phyloP scores from a whole-genome alignment of 2,329 filamentous ascomycete species.

The Aspergillus quadrilineatus region DNA sequence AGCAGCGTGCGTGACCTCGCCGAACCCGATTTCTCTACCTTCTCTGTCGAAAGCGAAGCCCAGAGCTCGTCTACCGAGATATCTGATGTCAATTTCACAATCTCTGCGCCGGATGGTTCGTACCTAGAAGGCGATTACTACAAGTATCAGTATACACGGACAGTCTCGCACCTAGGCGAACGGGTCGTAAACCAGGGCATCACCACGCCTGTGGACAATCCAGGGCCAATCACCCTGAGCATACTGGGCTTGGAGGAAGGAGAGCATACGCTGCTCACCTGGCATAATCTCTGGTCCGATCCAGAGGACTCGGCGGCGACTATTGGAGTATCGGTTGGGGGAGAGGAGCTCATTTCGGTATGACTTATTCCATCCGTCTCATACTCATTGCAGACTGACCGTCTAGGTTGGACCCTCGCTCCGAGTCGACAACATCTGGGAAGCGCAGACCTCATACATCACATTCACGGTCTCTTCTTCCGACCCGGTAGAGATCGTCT shows the following conservation, averaged over 20 bases:
- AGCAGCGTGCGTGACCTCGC: background rate
- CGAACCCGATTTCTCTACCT: constrained; percentile 9
- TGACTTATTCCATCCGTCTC: background rate
- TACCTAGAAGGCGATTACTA: constrained; percentile 13
- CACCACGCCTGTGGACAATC: constrained; percentile 3
- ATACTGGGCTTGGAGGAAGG: constrained; percentile 6
- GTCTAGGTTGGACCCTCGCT: background rate
- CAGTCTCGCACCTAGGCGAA: constrained; percentile 12
- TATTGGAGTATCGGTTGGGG: constrained; percentile 1
- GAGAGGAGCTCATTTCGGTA: constrained; percentile 5
- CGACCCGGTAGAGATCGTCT: constrained; percentile 5
- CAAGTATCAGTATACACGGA: constrained; percentile 13
- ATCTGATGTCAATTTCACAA: background rate
- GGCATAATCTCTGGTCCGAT: constrained; percentile 14
- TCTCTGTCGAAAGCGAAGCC: constrained; percentile 6
- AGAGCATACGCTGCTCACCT: constrained; percentile 10
- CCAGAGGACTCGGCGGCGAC: background rate
- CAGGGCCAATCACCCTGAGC: constrained; percentile 3
- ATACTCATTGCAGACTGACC: too few relatives aligned
- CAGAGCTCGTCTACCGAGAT: background rate
- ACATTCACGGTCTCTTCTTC: constrained; percentile 4
- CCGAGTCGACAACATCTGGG: constrained; percentile 14
- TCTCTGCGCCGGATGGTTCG: constrained; percentile 5
- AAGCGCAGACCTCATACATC: constrained; percentile 10
- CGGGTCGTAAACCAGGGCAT: constrained; percentile 13